A percentile compares a stretch with the other conserved stretches of the same genome.
These are phyloP conservation scores for Chrysoporthe deuterocubensis DNA, from an alignment of 2,329 filamentous ascomycete species.

Conservation along the genomic window DNA sequence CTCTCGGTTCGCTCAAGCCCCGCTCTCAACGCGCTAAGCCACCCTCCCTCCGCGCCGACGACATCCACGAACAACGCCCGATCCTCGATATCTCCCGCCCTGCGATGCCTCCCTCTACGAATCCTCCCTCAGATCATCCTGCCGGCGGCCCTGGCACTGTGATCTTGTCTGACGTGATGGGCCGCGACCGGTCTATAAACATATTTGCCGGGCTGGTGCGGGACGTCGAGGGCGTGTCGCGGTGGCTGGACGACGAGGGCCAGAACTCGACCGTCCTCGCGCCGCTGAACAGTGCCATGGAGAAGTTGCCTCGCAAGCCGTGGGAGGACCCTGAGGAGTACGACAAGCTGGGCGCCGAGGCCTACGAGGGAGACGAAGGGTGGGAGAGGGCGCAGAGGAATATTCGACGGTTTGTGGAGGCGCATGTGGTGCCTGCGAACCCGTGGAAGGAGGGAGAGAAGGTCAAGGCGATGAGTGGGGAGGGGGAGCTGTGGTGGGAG, in stretches of 20 bases:
- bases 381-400: slow-evolving; percentile 78
- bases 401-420: slow-evolving; percentile 79
- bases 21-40: slow-evolving; percentile 26
- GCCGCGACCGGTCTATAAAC: slow-evolving; percentile 76
- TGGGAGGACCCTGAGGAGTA: slow-evolving; percentile 84
- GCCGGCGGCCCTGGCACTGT: slow-evolving; percentile 52
- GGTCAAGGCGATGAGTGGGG: slow-evolving; percentile 66
- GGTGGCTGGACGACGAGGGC: slow-evolving; percentile 67
- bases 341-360: slow-evolving; percentile 64
- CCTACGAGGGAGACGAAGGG: slow-evolving; percentile 77
- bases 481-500: slow-evolving; percentile 79
- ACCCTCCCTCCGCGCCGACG: slow-evolving; percentile 31
- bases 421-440: slow-evolving; percentile 75
- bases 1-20: slow-evolving; percentile 24
- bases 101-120: slow-evolving; percentile 33
- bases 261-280: slow-evolving; percentile 85
- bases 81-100: slow-evolving; percentile 40
- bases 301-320: slow-evolving; percentile 78
- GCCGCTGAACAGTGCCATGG: slow-evolving; percentile 82
- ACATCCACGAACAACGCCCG: slow-evolving; percentile 34
- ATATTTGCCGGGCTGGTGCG: slow-evolving; percentile 83
- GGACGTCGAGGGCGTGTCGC: slow-evolving; percentile 70
- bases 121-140: slow-evolving; percentile 31
- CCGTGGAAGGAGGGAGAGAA: slow-evolving; percentile 75
- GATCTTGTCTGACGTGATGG: slow-evolving; percentile 83